Evolutionary conservation across 768 basidiomycete genomes (phyloP).

Genomic region (Ephemerocybe angulata): DNA sequence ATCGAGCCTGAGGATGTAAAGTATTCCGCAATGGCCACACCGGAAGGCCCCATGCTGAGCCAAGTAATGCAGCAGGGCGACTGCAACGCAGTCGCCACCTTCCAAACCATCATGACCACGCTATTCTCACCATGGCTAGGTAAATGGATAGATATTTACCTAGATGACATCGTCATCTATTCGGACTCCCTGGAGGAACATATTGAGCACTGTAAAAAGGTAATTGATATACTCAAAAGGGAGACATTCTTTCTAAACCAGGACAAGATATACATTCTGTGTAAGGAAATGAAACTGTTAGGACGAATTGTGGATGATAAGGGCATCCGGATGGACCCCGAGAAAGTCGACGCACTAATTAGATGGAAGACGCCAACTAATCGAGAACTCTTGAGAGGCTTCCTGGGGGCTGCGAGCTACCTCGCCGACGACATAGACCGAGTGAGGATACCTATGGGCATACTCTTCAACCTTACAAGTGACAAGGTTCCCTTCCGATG

Average conservation of each 20-base stretch:
- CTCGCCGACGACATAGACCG: conserved; percentile 22
- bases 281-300: conserved; percentile 24
- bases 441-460: conserved; percentile 27
- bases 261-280: conserved; percentile 4
- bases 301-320: conserved; percentile 30
- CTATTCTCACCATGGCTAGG: conserved; percentile 32
- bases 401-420: conserved; percentile 35
- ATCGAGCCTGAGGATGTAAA: too few relatives aligned
- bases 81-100: conserved; percentile 34
- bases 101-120: conserved; percentile 41
- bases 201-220: conserved; percentile 16
- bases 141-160: conserved; percentile 28
- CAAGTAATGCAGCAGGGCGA: conserved; percentile 30
- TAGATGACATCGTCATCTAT: conserved; percentile 25
- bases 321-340: conserved; percentile 34
- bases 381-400: conserved; percentile 24
- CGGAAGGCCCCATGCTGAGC: too few relatives aligned
- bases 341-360: conserved; percentile 28
- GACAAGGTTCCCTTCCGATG: conserved; percentile 15
- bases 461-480: conserved; percentile 19
- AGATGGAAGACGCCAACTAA: conserved; percentile 14
- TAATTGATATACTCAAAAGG: conserved; percentile 21
- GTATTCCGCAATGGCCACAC: too few relatives aligned
- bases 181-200: conserved; percentile 33
- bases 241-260: conserved; percentile 22